Percentiles rank a stretch among this genome's conserved stretches.
These are phyloP conservation scores for Prunus kanzakura DNA, from an alignment of 306 rosid genomes.

Conservation along the genomic window DNA sequence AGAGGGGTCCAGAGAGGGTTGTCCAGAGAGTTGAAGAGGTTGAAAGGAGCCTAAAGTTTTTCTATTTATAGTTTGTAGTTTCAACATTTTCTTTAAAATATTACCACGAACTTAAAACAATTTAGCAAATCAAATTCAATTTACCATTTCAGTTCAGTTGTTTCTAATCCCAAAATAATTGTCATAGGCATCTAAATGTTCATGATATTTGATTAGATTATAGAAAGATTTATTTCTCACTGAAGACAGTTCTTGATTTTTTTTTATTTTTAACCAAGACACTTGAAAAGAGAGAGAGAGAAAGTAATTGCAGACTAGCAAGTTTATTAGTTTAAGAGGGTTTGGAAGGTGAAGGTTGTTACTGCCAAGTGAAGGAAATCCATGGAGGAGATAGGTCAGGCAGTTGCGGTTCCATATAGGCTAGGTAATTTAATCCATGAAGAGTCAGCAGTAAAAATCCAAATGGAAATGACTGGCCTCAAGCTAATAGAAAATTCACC, in stretches of 20 bases:
- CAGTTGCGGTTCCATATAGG: conserved; percentile 65
- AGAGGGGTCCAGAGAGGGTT: conserved; percentile 16
- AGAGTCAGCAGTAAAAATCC: conserved; percentile 56
- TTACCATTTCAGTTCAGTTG: conserved; percentile 20
- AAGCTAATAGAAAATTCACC: conserved; percentile 42
- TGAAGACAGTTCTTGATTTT: neutral
- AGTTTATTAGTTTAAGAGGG: conserved; percentile 24
- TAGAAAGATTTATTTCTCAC: neutral
- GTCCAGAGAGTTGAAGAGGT: conserved; percentile 24
- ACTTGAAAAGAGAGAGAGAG: conserved; percentile 24
- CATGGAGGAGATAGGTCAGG: conserved; percentile 63
- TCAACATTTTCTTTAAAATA: too few species aligned
- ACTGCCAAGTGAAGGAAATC: neutral
- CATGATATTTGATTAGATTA: conserved; percentile 20
- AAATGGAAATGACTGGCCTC: conserved; percentile 57
- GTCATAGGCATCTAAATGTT: conserved; percentile 12
- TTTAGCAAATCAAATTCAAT: neutral
- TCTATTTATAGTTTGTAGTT: conserved; percentile 12
- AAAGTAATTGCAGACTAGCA: conserved; percentile 15
- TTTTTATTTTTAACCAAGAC: neutral
- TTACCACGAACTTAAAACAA: too few species aligned
- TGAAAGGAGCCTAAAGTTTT: conserved; percentile 19
- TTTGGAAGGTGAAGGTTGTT: conserved; percentile 22
- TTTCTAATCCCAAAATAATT: conserved; percentile 6
- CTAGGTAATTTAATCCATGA: conserved; percentile 56